Percentiles rank a stretch among this genome's conserved stretches.
These are phyloP conservation scores for Heimioporus sp. DNA, from an alignment of 768 basidiomycete species.

Conservation along the genomic window DNA sequence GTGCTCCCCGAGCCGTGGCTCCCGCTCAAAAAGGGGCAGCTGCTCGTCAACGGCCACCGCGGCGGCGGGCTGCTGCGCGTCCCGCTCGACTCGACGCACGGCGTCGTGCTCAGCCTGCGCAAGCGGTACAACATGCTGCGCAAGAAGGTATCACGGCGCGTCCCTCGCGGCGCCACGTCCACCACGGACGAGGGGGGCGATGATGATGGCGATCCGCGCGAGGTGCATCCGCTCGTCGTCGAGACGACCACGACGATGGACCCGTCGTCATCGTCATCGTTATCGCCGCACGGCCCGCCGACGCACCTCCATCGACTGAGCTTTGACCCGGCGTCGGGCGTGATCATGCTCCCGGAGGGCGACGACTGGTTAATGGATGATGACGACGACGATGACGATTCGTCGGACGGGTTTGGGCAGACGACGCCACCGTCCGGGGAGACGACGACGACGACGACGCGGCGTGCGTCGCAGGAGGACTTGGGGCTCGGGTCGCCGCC, in stretches of 20 bases:
- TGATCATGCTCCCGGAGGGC: conserved; percentile 83
- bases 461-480: conserved; percentile 24
- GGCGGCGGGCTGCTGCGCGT: conserved; percentile 35
- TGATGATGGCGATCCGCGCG: neutral
- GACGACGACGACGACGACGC: too few species aligned
- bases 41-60: conserved; percentile 54
- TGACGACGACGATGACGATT: conserved; percentile 35
- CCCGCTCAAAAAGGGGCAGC: conserved; percentile 81
- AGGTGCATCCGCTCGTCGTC: conserved; percentile 21
- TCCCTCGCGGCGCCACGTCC: neutral
- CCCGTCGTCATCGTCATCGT: too few species aligned
- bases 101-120: conserved; percentile 80
- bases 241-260: conserved; percentile 23
- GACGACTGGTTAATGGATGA: conserved; percentile 56
- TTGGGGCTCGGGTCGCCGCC: conserved; percentile 7
- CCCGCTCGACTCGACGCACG: conserved; percentile 47
- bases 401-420: conserved; percentile 43
- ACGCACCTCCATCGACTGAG: conserved; percentile 61
- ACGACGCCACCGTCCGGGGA: conserved; percentile 25
- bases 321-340: conserved; percentile 84
- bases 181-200: neutral
- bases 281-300: conserved; percentile 16
- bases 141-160: conserved; percentile 25
- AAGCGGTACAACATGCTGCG: conserved; percentile 62
- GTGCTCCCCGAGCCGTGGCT: conserved; percentile 93